Evolutionary conservation across 2,329 filamentous ascomycete species (phyloP), one percentile per base, ranked within the genome.

Genomic region (Elsinoe perseae): DNA sequence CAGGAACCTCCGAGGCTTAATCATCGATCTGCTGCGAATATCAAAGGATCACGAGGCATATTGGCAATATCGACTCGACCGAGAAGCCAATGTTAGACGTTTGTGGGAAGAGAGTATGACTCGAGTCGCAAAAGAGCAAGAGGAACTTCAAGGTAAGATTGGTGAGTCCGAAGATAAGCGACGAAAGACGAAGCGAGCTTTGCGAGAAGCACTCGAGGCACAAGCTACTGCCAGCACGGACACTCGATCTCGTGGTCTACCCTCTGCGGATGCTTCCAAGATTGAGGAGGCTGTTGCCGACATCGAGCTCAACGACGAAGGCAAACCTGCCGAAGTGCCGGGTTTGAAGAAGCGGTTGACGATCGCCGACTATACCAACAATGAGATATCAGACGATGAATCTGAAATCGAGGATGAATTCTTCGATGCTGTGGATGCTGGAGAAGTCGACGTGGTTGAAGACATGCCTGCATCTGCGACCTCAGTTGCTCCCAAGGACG

Each of bases 51-150:
- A 95, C 53, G 93, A 98, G 70, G 84, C 89, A 0, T 95, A 95
- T 69, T 98, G 93, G 93, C 92, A 97, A 70, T 95, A 95, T 68
- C 85, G 91, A 12, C 77, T 98, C 38, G 91, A 95, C 63, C 85
- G 90, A 55, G 93, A 98, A 73, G 85, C 85, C 42, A 89, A 95
- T 68, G 86, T 97, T 73, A 84, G 93, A 34, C 85, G 88, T 58
- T 88, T 98, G 83, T 98, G 93, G 93, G 93, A 98, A 72, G 93
- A 98, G 66, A 97, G 91, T 72, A 96, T 98, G 93, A 90, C 93
- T 8, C 85, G 91, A 64, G 87, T 98, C n/a, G 93, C 91, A 16
- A 84, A 83, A 56, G 93, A 98, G 69, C 93, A 98, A 64, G 93
- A 97, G 71, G 82, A 90, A 53, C 79, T 98, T 1, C 89, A 97